phyloP scores from a whole-genome alignment of 176 grass and related monocot species.

The Phragmites australis region DNA sequence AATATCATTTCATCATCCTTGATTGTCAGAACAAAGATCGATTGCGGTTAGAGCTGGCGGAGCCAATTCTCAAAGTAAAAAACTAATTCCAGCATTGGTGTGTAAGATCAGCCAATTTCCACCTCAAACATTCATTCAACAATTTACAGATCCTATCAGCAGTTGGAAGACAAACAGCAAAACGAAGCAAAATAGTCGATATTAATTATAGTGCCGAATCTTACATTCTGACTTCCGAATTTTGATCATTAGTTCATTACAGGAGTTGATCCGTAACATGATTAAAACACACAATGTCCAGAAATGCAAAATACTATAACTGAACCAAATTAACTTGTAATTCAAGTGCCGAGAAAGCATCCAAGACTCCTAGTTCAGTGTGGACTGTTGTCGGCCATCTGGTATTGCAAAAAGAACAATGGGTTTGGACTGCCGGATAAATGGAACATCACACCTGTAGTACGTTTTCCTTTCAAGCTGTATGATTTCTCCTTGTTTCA shows the following conservation, averaged over 20 bases:
- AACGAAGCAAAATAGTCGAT: background rate
- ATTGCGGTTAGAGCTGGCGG: background rate
- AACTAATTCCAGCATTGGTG: background rate
- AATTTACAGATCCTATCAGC: background rate
- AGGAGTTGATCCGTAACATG: background rate
- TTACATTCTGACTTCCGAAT: slow-evolving; percentile 1
- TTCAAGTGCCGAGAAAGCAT: slow-evolving; percentile 21
- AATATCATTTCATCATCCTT: background rate
- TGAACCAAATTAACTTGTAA: background rate
- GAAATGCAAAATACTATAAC: background rate
- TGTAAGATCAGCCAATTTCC: background rate
- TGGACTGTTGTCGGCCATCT: slow-evolving; percentile 68
- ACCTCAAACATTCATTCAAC: background rate
- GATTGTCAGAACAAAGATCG: background rate
- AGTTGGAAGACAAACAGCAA: slow-evolving; percentile 1
- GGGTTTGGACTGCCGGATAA: slow-evolving; percentile 60
- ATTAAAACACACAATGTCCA: slow-evolving; percentile 6
- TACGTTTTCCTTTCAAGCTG: slow-evolving; percentile 97
- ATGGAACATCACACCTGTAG: slow-evolving; percentile 82
- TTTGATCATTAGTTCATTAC: slow-evolving; percentile 33
- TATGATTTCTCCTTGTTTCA: slow-evolving; percentile 83
- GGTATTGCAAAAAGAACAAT: slow-evolving; percentile 85
- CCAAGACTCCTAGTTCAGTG: slow-evolving; percentile 12
- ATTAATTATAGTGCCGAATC: background rate
- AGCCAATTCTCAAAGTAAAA: too few species aligned